Base-by-base conservation (phyloP, 306 rosid species). In the Medicago arabica region DNA sequence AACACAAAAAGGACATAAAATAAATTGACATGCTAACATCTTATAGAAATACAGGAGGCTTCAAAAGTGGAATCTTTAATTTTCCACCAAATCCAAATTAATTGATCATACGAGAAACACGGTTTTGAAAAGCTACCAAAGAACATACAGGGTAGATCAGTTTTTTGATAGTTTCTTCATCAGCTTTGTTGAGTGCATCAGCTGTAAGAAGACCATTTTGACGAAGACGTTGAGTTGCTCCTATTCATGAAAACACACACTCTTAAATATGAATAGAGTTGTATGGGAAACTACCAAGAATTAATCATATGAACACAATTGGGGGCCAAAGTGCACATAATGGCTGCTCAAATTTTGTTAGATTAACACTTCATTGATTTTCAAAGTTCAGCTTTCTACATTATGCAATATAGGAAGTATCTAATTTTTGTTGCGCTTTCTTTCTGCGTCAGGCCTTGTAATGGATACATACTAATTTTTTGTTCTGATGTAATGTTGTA, bases 101-200 rank as follows among this genome's bases (percentile, higher is more conserved):
- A 43, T 65, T 55, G 61, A 61, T 60, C 41, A 16, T 25, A 63
- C 0, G n/a, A 54, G 57, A 53, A 44, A 15, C 54, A 11, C 28
- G 17, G 9, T 61, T 63, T 78, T 6, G 76, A 13, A 28, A 13
- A 69, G 70, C 67, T 41, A 70, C 21, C 41, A 60, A 59, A 82
- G 18, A 80, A 76, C 83, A 73, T 91, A 94, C 98, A n/a, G 96
- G 98, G 84, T 94, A 94, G 67, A 94, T 91, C 80, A 90, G 67
- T 74, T 84, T 80, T 87, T 84, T 91, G 72, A 91, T 82, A 69
- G 83, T 87, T 85, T 84, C 91, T 87, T 94, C 96, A 72, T 91
- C 97, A 23, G 87, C 91, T 78, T 81, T 88, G 86, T 85, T 87
- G 71, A 94, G 84, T 68, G 91, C 86, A 67, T 88, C 90, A 47